phyloP scores from a whole-genome alignment of 352 stramenopile species.

The Pythium scleroteichum region DNA sequence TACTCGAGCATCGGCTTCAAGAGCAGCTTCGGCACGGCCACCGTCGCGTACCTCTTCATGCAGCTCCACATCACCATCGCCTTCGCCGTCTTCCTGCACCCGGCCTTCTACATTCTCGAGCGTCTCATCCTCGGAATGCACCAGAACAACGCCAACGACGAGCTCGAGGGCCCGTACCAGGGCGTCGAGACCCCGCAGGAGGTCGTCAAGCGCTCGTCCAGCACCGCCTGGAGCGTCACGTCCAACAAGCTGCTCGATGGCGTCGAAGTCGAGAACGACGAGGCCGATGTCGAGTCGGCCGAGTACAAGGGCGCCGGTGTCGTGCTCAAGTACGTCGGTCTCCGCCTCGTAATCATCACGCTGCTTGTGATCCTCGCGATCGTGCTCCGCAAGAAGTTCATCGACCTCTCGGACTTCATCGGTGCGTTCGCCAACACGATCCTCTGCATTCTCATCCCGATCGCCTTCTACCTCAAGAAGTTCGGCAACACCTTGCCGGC shows the following conservation, averaged over 20 bases:
- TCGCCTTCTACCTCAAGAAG: slow-evolving; percentile 74
- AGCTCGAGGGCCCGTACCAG: background rate
- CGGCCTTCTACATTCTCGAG: slow-evolving; percentile 32
- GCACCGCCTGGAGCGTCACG: slow-evolving; percentile 30
- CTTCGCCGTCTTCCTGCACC: slow-evolving; percentile 34
- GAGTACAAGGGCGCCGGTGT: slow-evolving; percentile 43
- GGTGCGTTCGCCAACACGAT: slow-evolving; percentile 56
- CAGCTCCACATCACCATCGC: slow-evolving; percentile 43
- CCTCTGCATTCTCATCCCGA: slow-evolving; percentile 62
- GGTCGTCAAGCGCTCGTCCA: slow-evolving; percentile 22
- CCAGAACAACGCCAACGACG: slow-evolving; percentile 7
- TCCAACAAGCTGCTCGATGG: slow-evolving; percentile 16
- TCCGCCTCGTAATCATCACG: slow-evolving; percentile 55
- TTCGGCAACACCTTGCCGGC: slow-evolving; percentile 42
- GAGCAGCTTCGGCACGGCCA: slow-evolving; percentile 16
- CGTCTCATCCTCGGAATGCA: slow-evolving; percentile 32
- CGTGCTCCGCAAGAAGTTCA: slow-evolving; percentile 46
- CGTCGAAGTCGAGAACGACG: slow-evolving; percentile 33
- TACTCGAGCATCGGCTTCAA: slow-evolving; percentile 29
- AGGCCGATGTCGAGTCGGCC: slow-evolving; percentile 31
- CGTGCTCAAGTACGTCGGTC: slow-evolving; percentile 45
- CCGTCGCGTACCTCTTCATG: slow-evolving; percentile 43
- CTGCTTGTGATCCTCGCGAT: slow-evolving; percentile 40
- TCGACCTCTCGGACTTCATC: slow-evolving; percentile 66
- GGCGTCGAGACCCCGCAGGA: slow-evolving; percentile 9